A percentile compares a stretch with the other conserved stretches of the same genome.
These are phyloP conservation scores for Wolfiporia cocos DNA, from an alignment of 1,284 basidiomycete genomes.

Conservation along the genomic window DNA sequence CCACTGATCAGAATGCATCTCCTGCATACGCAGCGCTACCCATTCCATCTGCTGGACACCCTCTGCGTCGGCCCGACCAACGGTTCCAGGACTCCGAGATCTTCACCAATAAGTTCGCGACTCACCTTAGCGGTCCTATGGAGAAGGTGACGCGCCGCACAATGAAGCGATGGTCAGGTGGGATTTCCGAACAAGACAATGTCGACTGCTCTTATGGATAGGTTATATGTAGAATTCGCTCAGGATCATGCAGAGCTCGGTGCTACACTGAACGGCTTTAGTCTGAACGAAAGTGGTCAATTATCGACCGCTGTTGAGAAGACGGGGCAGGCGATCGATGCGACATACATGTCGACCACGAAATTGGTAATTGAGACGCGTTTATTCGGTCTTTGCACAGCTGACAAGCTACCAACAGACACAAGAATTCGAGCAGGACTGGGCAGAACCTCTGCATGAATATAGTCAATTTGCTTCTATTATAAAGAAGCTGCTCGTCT, in stretches of 20 bases:
- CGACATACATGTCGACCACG: slow-evolving; percentile 90
- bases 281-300: slow-evolving; percentile 74
- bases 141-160: slow-evolving; percentile 93
- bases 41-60: slow-evolving; percentile 82
- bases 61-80: slow-evolving; percentile 84
- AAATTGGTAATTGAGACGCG: slow-evolving; percentile 55
- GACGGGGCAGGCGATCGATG: slow-evolving; percentile 93
- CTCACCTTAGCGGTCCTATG: slow-evolving; percentile 87
- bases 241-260: slow-evolving; percentile 94
- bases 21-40: slow-evolving; percentile 83
- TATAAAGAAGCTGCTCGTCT: slow-evolving; percentile 90
- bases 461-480: slow-evolving; percentile 94
- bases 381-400: background rate
- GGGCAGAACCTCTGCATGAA: slow-evolving; percentile 94
- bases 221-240: slow-evolving; percentile 55
- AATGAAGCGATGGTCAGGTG: slow-evolving; percentile 91
- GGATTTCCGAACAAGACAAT: slow-evolving; percentile 16
- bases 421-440: slow-evolving; percentile 87
- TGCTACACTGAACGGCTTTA: slow-evolving; percentile 93
- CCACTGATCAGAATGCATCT: slow-evolving; percentile 73
- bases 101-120: slow-evolving; percentile 95
- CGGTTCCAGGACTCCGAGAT: slow-evolving; percentile 94
- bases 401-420: slow-evolving; percentile 42
- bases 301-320: slow-evolving; percentile 83
- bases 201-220: background rate